phyloP scores from a whole-genome alignment of 169 alveolate species.

The Plasmodium malariae region DNA sequence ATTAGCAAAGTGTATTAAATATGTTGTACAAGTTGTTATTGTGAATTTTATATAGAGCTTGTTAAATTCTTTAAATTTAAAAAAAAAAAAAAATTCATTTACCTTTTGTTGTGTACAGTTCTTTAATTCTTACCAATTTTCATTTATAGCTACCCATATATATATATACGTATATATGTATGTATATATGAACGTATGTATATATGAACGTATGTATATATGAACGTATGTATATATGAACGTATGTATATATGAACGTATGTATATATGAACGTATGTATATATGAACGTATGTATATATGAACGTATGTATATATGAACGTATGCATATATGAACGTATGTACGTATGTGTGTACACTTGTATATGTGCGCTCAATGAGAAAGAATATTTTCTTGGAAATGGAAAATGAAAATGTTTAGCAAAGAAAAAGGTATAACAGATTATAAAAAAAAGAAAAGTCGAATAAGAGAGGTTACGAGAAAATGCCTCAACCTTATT shows the following conservation, averaged over 20 bases:
- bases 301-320: too few species aligned
- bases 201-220: neutral
- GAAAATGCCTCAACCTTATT: constrained; percentile 42
- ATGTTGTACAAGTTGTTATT: neutral
- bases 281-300: too few species aligned
- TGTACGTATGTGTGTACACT: too few species aligned
- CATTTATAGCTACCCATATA: neutral
- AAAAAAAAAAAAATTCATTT: neutral
- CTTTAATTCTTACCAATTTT: neutral
- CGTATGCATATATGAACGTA: too few species aligned
- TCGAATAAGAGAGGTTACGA: constrained; percentile 40
- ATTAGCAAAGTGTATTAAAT: too few species aligned
- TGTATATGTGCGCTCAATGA: too few species aligned
- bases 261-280: too few species aligned
- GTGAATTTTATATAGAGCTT: constrained; percentile 17
- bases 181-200: neutral
- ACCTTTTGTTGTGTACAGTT: constrained; percentile 9
- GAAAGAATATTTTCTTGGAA: too few species aligned
- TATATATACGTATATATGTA: constrained; percentile 1
- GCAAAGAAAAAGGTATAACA: constrained; percentile 23
- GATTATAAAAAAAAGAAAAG: constrained; percentile 41
- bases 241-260: too few species aligned
- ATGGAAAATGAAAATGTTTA: constrained; percentile 49
- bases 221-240: neutral
- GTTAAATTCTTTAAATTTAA: constrained; percentile 18